Evolutionary conservation across 768 basidiomycete genomes (phyloP), one percentile per base, ranked within the genome.

Genomic region (Mycena kentingensis): DNA sequence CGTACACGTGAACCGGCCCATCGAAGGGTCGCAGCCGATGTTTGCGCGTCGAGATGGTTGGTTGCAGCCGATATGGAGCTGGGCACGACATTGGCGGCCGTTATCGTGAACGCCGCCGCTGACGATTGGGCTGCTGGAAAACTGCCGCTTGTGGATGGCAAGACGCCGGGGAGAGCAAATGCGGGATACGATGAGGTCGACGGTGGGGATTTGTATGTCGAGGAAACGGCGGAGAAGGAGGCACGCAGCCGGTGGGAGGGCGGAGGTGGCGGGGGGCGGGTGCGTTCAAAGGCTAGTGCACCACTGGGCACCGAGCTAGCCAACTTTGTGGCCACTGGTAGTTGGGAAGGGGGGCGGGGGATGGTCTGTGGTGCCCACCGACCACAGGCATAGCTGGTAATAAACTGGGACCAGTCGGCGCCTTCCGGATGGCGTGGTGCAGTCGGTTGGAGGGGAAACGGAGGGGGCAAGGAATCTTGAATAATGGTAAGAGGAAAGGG

Each of bases 1-100:
- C 90, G 84, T 10, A 92, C 84, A 21, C 87, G 78, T 10, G 88
- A 82, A 3, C 85, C 90, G n/a, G 92, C 92, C 80, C 84, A 85
- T 31, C 91, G 87, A 72, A 94, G 83, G 1, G 91, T 85, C 0
- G 92, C 91, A 1, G 89, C 90, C 2, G 85, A 75, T 0, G 87
- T 81, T 19, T 83, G 80, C 2, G 81, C 73, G 29, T 88, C 84
- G 3, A 80, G 64, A 47, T 76, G 77, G 2, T 70, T 64, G 13
- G 64, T 60, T 3, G 65, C 49, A 8, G 62, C 56, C n/a, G n/a
- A n/a, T n/a, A n/a, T n/a, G n/a, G n/a, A n/a, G n/a, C n/a, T n/a
- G n/a, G n/a, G n/a, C n/a, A n/a, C n/a, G n/a, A n/a, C n/a, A n/a
- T n/a, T n/a, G 2, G 63, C 43, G 15, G 44, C 37, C 16, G 57